Conservation (phyloP, 2,329 filamentous ascomycete genomes). For the Periconia macrospinosa region DNA sequence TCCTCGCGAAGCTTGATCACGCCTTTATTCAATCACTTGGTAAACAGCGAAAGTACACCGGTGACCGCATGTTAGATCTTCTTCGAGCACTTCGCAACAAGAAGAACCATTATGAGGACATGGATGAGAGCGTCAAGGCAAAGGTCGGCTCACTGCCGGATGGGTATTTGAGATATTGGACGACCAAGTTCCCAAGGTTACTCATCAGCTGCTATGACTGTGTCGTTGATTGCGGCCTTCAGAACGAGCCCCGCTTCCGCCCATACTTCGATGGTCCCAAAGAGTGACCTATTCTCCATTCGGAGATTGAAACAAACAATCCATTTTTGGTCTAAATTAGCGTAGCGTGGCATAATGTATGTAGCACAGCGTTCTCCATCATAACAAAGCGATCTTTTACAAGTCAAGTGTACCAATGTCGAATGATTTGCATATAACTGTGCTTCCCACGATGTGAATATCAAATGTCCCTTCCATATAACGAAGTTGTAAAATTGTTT, state of each 20-base stretch:
- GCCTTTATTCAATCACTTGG: conserved; percentile 87
- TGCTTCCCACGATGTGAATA: neutral
- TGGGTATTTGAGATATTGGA: conserved; percentile 85
- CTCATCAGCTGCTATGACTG: conserved; percentile 79
- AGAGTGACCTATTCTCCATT: neutral
- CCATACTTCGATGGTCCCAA: conserved; percentile 62
- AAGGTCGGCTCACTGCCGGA: conserved; percentile 75
- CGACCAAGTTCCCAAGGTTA: conserved; percentile 73
- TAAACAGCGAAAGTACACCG: conserved; percentile 94
- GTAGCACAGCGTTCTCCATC: too few species aligned
- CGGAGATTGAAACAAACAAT: neutral
- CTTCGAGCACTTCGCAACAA: conserved; percentile 91
- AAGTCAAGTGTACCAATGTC: too few species aligned
- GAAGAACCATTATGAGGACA: conserved; percentile 96
- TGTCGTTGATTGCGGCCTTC: conserved; percentile 67
- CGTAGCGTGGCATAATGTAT: neutral
- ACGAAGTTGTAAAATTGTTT: neutral
- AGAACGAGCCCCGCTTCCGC: conserved; percentile 66
- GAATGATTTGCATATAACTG: neutral
- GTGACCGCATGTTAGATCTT: conserved; percentile 79
- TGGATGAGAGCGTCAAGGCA: conserved; percentile 76
- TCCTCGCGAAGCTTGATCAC: conserved; percentile 73
- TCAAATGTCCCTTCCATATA: neutral
- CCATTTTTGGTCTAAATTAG: neutral
- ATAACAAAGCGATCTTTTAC: neutral